phyloP scores from a whole-genome alignment of 192 early-diverging fungal species.

The Coemansia reversa region DNA sequence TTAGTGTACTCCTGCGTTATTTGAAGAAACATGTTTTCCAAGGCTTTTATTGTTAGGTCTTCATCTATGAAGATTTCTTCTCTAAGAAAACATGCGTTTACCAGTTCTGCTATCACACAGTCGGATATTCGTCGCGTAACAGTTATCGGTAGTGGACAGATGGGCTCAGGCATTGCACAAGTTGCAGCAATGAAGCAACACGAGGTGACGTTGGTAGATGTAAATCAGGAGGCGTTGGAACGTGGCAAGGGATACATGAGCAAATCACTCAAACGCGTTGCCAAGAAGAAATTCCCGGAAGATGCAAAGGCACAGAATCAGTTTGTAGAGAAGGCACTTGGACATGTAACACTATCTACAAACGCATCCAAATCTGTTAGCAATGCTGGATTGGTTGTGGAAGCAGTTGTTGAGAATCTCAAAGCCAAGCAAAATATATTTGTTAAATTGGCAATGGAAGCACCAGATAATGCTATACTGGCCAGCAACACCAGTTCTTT shows the following conservation, averaged over 20 bases:
- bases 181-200: conserved; percentile 79
- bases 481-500: conserved; percentile 92
- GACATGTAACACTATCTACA: conserved; percentile 67
- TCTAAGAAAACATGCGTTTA: neutral
- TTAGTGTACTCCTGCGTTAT: too few relatives aligned
- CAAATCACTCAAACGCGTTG: conserved; percentile 82
- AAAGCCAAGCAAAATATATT: conserved; percentile 84
- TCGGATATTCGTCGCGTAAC: conserved; percentile 57
- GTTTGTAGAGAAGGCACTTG: conserved; percentile 71
- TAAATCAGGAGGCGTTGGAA: conserved; percentile 65
- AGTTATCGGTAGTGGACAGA: conserved; percentile 83
- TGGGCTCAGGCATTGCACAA: conserved; percentile 89
- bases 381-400: conserved; percentile 80
- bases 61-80: neutral
- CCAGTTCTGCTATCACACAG: neutral
- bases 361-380: conserved; percentile 62
- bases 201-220: conserved; percentile 86
- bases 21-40: neutral
- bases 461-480: conserved; percentile 74
- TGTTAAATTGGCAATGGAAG: conserved; percentile 64
- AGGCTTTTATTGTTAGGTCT: neutral
- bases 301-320: conserved; percentile 61
- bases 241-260: conserved; percentile 82
- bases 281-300: conserved; percentile 84
- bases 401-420: conserved; percentile 96